Base-by-base conservation (phyloP, 495 filamentous ascomycete genomes). In the Pyrenopolyporus hunteri region DNA sequence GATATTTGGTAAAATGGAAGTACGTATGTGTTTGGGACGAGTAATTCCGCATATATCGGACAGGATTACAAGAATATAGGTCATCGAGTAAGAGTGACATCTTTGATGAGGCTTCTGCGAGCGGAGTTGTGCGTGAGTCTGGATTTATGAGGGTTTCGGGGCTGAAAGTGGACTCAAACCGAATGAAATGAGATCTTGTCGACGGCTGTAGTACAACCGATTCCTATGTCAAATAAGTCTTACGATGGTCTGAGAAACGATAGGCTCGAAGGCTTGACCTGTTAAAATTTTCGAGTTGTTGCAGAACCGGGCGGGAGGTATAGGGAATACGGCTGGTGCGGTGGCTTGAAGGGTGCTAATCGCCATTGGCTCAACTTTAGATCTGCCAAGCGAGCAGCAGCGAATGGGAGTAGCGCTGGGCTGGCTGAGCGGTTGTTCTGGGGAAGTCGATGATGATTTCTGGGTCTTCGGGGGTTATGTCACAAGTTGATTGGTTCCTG, bases 401-500 rank as follows among this genome's bases (percentile, higher is more conserved):
- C 55, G 31, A 65, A 59, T 65, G 16, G 37, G 48, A 45, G 26
- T 6, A 31, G 32, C n/a, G 13, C 16, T 43, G 31, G 25, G 33
- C 26, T 22, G 13, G 25, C 40, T 14, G 22, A 4, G 29, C 10
- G 17, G 37, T 43, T 22, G 13, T 28, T 35, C 32, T 44, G 52
- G 36, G 37, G 48, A 50, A 19, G 20, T 33, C 26, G 43, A 55
- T 55, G 42, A 53, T 53, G 36, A 59, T 36, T 29, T 51, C 40
- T 43, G 56, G 49, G 42, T 37, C 36, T 29, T 33, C 10, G 9
- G 28, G 29, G 40, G 35, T 57, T 46, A 58, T 40, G 60, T 64
- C 53, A 64, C 60, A 43, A 64, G 47, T 33, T 40, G 35, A 64
- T 64, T 64, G 60, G 60, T 47, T 45, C 33, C 40, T 63, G 59